Evolutionary conservation across 116 monocot genomes (phyloP).

Genomic region (Dioscorea cayenensis): DNA sequence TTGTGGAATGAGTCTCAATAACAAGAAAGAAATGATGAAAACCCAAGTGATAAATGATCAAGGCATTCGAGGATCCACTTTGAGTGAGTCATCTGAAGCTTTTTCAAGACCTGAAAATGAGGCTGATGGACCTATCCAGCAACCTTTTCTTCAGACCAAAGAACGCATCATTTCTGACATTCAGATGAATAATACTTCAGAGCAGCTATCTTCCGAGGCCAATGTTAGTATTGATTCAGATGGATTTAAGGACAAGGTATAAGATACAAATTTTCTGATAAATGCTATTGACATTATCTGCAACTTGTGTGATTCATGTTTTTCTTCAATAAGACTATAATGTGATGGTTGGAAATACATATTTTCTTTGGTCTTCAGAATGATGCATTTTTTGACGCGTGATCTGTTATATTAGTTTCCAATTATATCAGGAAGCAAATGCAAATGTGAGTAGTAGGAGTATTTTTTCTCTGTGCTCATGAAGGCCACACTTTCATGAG

Average conservation of each 20-base stretch:
- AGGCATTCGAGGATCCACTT: background rate
- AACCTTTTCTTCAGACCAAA: background rate
- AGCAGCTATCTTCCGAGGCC: background rate
- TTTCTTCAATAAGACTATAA: background rate
- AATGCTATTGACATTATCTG: background rate
- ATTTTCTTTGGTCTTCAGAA: background rate
- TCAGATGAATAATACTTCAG: background rate
- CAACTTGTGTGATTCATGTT: background rate
- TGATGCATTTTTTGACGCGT: background rate
- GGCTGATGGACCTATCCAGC: background rate
- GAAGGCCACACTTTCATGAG: background rate
- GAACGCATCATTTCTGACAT: background rate
- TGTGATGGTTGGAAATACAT: background rate
- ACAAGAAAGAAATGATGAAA: background rate
- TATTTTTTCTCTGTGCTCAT: background rate
- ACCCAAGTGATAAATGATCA: background rate
- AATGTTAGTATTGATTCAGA: background rate
- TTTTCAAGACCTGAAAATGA: background rate
- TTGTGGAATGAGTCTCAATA: background rate
- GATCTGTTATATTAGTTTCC: background rate
- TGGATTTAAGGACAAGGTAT: slow-evolving; percentile 10
- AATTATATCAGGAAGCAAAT: background rate
- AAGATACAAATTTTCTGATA: background rate
- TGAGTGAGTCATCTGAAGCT: background rate
- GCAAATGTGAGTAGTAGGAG: background rate